phyloP scores from a whole-genome alignment of 1,284 basidiomycete species.

The Sanghuangporus sanghuang region DNA sequence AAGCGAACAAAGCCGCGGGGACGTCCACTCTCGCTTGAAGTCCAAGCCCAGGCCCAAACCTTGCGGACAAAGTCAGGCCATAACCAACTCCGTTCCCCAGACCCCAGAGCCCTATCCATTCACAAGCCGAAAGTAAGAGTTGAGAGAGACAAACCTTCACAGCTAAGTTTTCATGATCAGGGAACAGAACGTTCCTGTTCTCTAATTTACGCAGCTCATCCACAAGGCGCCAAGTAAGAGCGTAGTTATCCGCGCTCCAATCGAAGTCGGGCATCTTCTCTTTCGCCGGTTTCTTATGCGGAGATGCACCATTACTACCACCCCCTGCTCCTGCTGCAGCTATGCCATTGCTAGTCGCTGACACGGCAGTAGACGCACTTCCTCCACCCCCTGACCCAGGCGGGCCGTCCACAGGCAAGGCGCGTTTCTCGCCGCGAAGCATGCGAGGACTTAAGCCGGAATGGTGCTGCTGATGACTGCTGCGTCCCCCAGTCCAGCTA shows the following conservation, averaged over 20 bases:
- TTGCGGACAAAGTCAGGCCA: neutral
- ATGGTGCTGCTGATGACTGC: no score
- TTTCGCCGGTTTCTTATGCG: conserved; percentile 9
- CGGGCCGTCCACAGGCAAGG: conserved; percentile 5
- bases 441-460: neutral
- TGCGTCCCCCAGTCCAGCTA: no score
- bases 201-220: conserved; percentile 13
- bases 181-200: conserved; percentile 14
- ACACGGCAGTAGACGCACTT: neutral
- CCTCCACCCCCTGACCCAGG: neutral
- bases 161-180: conserved; percentile 10
- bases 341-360: neutral
- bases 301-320: neutral
- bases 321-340: neutral
- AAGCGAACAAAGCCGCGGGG: no score
- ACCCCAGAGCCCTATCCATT: neutral
- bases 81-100: neutral
- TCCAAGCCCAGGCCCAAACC: no score
- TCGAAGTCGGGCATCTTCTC: conserved; percentile 17
- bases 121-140: neutral
- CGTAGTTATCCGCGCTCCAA: conserved; percentile 15
- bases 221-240: conserved; percentile 13
- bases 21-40: no score
- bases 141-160: conserved; percentile 2
- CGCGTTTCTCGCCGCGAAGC: conserved; percentile 17